These are phyloP conservation scores for Mycena venus DNA, from an alignment of 768 basidiomycete genomes.

Conservation along the genomic window DNA sequence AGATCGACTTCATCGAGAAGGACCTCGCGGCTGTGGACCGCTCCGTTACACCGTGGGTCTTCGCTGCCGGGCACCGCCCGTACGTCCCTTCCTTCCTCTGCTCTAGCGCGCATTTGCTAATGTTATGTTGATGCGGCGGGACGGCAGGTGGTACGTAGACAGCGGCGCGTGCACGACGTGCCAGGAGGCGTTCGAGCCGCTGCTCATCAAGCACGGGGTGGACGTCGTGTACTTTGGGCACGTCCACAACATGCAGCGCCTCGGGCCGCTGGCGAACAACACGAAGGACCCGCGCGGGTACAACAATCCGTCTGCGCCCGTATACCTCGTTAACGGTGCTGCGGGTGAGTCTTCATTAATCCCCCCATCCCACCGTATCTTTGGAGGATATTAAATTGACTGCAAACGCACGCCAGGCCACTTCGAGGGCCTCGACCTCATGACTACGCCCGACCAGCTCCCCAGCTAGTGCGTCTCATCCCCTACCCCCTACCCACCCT, in stretches of 20 bases:
- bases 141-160: constrained; percentile 17
- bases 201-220: constrained; percentile 13
- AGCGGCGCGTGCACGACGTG: constrained; percentile 14
- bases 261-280: constrained; percentile 13
- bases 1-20: constrained; percentile 15
- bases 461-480: constrained; percentile 16
- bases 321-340: constrained; percentile 15
- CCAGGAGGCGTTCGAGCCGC: constrained; percentile 15
- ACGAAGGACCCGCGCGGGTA: constrained; percentile 4
- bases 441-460: constrained; percentile 15
- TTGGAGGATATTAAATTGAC: constrained; percentile 2
- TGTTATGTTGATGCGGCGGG: constrained; percentile 5
- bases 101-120: constrained; percentile 5
- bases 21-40: constrained; percentile 16
- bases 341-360: constrained; percentile 11
- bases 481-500: background rate
- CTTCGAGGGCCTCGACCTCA: constrained; percentile 16
- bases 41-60: constrained; percentile 4
- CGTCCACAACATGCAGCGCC: constrained; percentile 15
- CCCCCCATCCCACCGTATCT: constrained; percentile 8
- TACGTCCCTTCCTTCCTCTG: constrained; percentile 8
- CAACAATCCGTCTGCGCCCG: constrained; percentile 15
- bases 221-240: constrained; percentile 20
- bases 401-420: constrained; percentile 9
- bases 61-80: constrained; percentile 12